Evolutionary conservation across 2,329 filamentous ascomycete genomes (phyloP).

Genomic region (Bipolaris victoriae): DNA sequence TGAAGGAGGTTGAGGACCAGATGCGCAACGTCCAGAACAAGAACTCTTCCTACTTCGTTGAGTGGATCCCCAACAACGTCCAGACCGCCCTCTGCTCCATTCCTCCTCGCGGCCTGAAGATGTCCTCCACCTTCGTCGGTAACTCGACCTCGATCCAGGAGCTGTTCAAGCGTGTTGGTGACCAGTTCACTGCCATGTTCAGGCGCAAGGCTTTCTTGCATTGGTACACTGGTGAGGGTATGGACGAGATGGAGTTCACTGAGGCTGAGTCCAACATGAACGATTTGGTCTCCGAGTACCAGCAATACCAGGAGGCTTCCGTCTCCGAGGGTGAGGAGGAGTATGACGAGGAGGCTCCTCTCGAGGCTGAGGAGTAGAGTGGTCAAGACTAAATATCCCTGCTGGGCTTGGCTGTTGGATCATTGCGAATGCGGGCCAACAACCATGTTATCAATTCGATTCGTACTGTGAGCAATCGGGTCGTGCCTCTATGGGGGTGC

Average conservation of each 20-base stretch:
- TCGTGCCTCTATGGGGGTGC: conserved; percentile 20
- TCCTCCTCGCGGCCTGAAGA: conserved; percentile 95
- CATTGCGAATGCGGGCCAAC: conserved; percentile 17
- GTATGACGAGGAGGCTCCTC: conserved; percentile 82
- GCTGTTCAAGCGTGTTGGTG: conserved; percentile 99
- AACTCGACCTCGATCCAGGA: conserved; percentile 99
- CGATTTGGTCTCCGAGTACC: conserved; percentile 98
- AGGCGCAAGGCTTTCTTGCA: conserved; percentile 99
- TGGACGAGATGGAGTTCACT: conserved; percentile 99
- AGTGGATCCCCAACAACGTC: conserved; percentile 99
- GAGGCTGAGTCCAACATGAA: conserved; percentile 99
- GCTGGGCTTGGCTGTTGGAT: conserved; percentile 28
- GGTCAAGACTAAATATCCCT: conserved; percentile 24
- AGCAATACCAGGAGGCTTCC: conserved; percentile 99
- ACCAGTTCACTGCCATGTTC: conserved; percentile 99
- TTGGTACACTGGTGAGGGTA: conserved; percentile 99
- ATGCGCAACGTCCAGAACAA: conserved; percentile 99
- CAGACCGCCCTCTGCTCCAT: conserved; percentile 99
- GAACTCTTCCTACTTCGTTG: conserved; percentile 99
- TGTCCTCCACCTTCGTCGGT: conserved; percentile 98
- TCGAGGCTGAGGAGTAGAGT: conserved; percentile 70
- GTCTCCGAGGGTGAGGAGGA: conserved; percentile 98
- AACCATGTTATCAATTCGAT: conserved; percentile 27
- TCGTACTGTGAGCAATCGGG: conserved; percentile 36
- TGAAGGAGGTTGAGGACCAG: conserved; percentile 99